Evolutionary conservation across 495 filamentous ascomycete species (phyloP).

Genomic region (Rostrohypoxylon terebratum): DNA sequence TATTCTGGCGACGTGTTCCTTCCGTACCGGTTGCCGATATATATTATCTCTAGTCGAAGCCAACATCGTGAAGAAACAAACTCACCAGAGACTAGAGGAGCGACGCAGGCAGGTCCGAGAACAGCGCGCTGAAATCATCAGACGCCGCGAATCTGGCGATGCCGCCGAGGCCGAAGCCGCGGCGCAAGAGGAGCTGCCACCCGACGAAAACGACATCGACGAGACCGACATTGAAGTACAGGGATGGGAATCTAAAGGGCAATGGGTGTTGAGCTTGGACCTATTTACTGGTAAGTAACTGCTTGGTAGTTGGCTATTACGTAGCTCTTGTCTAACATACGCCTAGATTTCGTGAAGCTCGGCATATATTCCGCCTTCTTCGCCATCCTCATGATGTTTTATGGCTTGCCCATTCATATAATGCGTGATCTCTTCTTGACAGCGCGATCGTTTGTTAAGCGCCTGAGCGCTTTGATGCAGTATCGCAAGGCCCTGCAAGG

Average conservation of each 20-base stretch:
- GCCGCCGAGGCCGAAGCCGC: slow-evolving; percentile 54
- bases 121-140: slow-evolving; percentile 71
- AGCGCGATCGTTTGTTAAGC: slow-evolving; percentile 86
- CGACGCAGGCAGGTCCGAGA: slow-evolving; percentile 66
- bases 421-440: slow-evolving; percentile 95
- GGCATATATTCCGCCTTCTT: slow-evolving; percentile 92
- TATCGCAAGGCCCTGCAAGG: slow-evolving; percentile 90
- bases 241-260: slow-evolving; percentile 96
- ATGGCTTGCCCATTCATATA: slow-evolving; percentile 95
- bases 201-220: slow-evolving; percentile 82
- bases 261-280: slow-evolving; percentile 92
- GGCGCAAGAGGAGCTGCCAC: slow-evolving; percentile 66
- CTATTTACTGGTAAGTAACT: slow-evolving; percentile 74
- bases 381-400: slow-evolving; percentile 89
- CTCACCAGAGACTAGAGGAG: slow-evolving; percentile 71
- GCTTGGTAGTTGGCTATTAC: neutral
- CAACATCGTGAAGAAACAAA: slow-evolving; percentile 76
- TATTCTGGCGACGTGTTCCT: slow-evolving; percentile 80
- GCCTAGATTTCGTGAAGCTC: slow-evolving; percentile 87
- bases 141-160: slow-evolving; percentile 68
- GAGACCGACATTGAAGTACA: slow-evolving; percentile 93
- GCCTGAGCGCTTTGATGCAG: slow-evolving; percentile 85
- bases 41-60: slow-evolving; percentile 82
- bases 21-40: slow-evolving; percentile 83
- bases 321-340: slow-evolving; percentile 35